Evolutionary conservation across 179 eudicot genomes (phyloP).

Genomic region (Spinacia oleracea): DNA sequence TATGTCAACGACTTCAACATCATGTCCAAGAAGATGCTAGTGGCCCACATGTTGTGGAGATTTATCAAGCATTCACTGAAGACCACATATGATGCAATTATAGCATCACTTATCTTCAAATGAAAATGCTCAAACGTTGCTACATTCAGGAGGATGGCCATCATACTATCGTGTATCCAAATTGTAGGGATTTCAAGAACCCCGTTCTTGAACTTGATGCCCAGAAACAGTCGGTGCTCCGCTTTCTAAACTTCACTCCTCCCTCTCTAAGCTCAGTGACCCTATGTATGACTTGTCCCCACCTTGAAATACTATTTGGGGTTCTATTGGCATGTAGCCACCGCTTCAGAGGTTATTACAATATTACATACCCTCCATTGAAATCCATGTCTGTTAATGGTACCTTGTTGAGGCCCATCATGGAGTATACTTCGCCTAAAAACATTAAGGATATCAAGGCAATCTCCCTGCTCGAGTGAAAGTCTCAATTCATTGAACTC

Average conservation of each 20-base stretch:
- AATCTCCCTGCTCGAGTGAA: not conserved
- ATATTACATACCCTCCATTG: not conserved
- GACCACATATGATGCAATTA: conserved; percentile 21
- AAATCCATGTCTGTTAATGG: not conserved
- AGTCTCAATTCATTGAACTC: conserved; percentile 10
- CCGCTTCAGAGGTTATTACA: not conserved
- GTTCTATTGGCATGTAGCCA: conserved; percentile 1
- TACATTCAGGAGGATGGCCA: conserved; percentile 19
- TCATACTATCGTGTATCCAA: conserved; percentile 23
- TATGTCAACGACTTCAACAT: conserved; percentile 22
- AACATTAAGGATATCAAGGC: conserved; percentile 34
- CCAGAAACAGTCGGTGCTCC: conserved; percentile 18
- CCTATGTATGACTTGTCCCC: conserved; percentile 15
- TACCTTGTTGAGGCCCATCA: conserved; percentile 2
- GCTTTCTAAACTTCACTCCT: conserved; percentile 26
- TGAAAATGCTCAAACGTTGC: conserved; percentile 26
- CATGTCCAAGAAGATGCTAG: conserved; percentile 29
- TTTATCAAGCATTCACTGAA: conserved; percentile 31
- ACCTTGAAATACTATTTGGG: not conserved
- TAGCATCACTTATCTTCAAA: conserved; percentile 5
- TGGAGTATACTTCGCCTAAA: conserved; percentile 26
- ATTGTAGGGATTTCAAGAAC: conserved; percentile 25
- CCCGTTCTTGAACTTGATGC: conserved; percentile 22
- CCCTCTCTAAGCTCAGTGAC: conserved; percentile 26
- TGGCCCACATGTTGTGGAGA: conserved; percentile 26